These are phyloP conservation scores for Ceratobasidium sp. DNA, from an alignment of 1,284 basidiomycete genomes.

Conservation along the genomic window DNA sequence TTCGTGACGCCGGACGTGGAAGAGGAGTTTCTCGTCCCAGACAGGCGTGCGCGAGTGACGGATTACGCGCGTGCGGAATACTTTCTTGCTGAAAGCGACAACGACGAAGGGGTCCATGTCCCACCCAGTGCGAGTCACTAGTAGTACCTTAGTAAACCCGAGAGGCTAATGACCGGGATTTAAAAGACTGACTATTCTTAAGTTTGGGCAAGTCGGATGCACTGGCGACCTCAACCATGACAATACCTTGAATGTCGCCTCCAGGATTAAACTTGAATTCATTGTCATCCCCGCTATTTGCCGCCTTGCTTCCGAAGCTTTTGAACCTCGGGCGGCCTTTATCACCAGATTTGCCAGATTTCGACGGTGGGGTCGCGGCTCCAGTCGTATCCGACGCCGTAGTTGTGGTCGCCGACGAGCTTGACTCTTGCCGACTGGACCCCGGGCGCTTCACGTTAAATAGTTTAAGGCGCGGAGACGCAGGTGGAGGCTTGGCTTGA, in stretches of 20 bases:
- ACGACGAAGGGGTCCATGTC: slow-evolving; percentile 99
- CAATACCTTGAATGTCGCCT: slow-evolving; percentile 91
- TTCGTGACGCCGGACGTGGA: slow-evolving; percentile 93
- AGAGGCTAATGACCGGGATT: background rate
- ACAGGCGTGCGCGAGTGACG: slow-evolving; percentile 88
- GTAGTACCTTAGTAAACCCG: background rate
- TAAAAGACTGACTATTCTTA: slow-evolving; percentile 76
- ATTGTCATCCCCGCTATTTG: slow-evolving; percentile 53
- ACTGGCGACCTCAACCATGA: slow-evolving; percentile 80
- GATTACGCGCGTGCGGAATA: slow-evolving; percentile 92
- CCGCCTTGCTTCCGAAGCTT: slow-evolving; percentile 53
- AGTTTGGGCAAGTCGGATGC: slow-evolving; percentile 87
- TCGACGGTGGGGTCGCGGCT: slow-evolving; percentile 40
- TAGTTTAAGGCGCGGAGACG: slow-evolving; percentile 44
- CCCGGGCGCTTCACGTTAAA: slow-evolving; percentile 33
- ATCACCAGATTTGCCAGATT: slow-evolving; percentile 43
- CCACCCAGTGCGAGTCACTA: slow-evolving; percentile 85
- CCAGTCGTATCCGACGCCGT: slow-evolving; percentile 4
- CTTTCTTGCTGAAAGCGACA: slow-evolving; percentile 95
- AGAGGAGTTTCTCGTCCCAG: slow-evolving; percentile 96
- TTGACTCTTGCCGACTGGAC: slow-evolving; percentile 39
- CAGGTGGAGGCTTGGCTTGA: slow-evolving; percentile 22
- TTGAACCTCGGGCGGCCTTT: slow-evolving; percentile 28
- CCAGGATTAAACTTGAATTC: slow-evolving; percentile 73
- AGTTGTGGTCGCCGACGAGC: slow-evolving; percentile 33